Evolutionary conservation across 2,329 filamentous ascomycete genomes (phyloP).

Genomic region (Triangularia verruculosa): DNA sequence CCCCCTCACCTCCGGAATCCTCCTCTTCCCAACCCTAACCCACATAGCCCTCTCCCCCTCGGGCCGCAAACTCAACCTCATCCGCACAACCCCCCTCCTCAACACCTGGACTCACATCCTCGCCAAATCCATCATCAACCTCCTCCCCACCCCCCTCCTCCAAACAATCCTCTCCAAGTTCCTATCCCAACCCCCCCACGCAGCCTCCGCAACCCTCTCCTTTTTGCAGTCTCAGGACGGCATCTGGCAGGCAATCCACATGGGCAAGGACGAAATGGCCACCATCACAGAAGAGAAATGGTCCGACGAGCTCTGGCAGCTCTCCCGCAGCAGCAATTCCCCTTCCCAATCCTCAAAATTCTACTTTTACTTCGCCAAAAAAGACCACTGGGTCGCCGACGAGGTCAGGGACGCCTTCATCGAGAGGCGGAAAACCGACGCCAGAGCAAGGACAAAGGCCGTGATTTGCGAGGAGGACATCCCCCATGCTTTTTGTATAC

Average conservation of each 20-base stretch:
- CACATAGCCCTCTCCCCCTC: conserved; percentile 63
- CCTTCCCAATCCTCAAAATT: too few species aligned
- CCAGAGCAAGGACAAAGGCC: conserved; percentile 42
- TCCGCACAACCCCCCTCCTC: conserved; percentile 43
- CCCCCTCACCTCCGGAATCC: conserved; percentile 51
- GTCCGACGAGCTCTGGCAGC: conserved; percentile 58
- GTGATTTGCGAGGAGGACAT: conserved; percentile 54
- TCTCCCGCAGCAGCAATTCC: conserved; percentile 25
- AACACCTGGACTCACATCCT: conserved; percentile 41
- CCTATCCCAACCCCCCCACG: conserved; percentile 47
- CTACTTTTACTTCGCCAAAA: conserved; percentile 57
- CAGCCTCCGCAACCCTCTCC: conserved; percentile 48
- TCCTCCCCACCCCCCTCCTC: conserved; percentile 41
- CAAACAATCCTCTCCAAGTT: conserved; percentile 42
- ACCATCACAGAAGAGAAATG: conserved; percentile 57
- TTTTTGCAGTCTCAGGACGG: conserved; percentile 58
- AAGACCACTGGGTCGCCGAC: conserved; percentile 62
- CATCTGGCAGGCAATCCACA: conserved; percentile 56
- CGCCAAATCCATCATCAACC: conserved; percentile 40
- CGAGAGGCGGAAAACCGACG: conserved; percentile 32
- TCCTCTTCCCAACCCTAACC: conserved; percentile 73
- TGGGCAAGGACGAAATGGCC: conserved; percentile 60
- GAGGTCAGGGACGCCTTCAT: conserved; percentile 57
- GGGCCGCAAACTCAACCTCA: conserved; percentile 50
- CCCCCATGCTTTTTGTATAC: conserved; percentile 60